Conservation (phyloP, 768 basidiomycete species). For the Leccinum uliginosum region DNA sequence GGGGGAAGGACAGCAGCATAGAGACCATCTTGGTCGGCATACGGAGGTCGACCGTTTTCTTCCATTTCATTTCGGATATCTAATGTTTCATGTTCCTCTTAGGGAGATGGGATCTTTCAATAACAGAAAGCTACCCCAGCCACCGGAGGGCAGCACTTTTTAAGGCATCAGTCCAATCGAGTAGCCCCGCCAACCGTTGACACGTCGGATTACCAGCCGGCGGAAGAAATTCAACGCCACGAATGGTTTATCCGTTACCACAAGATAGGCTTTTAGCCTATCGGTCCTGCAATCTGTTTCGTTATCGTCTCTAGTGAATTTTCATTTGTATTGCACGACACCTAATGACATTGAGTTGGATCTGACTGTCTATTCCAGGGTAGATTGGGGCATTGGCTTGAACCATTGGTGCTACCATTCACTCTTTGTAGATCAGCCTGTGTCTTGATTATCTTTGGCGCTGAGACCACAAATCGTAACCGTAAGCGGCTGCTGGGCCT, state of each 20-base stretch:
- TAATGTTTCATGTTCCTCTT: constrained; percentile 5
- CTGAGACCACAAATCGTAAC: background rate
- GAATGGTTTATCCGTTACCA: constrained; percentile 8
- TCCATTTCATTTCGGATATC: background rate
- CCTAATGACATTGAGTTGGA: background rate
- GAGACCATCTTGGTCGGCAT: constrained; percentile 93
- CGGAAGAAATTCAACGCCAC: constrained; percentile 13
- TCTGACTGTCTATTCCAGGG: background rate
- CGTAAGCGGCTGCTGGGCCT: background rate
- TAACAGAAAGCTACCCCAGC: constrained; percentile 94
- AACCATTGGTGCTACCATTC: no score
- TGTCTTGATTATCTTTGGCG: background rate
- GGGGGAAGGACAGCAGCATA: constrained; percentile 74
- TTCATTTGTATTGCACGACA: constrained; percentile 8
- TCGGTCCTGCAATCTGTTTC: constrained; percentile 17
- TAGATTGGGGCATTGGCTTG: background rate
- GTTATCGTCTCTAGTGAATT: constrained; percentile 14
- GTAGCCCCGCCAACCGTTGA: background rate
- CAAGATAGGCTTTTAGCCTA: constrained; percentile 20
- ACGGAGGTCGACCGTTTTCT: constrained; percentile 53
- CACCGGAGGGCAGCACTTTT: constrained; percentile 80
- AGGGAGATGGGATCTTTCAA: constrained; percentile 94
- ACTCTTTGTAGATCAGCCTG: background rate
- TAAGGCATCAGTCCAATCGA: constrained; percentile 22
- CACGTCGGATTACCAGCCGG: constrained; percentile 5